Conservation (phyloP, 108 stramenopile species). For the Stephanodiscus triporus region DNA sequence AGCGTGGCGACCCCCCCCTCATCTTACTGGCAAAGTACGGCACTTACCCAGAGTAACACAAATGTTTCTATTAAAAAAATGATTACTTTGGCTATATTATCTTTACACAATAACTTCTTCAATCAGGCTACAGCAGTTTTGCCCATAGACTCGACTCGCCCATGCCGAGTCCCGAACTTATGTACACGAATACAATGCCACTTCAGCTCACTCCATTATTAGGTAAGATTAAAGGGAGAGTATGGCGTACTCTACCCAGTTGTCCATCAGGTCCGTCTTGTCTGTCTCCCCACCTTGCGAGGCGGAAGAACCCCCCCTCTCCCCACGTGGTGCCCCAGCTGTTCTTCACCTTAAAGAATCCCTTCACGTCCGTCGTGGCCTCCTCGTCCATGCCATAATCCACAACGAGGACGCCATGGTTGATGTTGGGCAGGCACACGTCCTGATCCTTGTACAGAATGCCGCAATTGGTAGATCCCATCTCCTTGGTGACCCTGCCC, state of each 20-base stretch:
- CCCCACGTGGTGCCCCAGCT: constrained; percentile 93
- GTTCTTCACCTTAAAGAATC: constrained; percentile 89
- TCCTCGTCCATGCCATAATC: constrained; percentile 92
- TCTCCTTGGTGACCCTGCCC: constrained; percentile 50
- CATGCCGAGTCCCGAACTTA: no score
- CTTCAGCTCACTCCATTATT: constrained; percentile 19
- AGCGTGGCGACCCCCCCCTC: no score
- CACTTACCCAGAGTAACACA: no score
- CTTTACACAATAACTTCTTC: no score
- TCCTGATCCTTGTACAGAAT: constrained; percentile 43
- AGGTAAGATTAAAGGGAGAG: constrained; percentile 48
- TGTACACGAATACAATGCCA: no score
- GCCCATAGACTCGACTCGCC: no score
- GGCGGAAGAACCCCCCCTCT: constrained; percentile 87
- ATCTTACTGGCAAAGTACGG: no score
- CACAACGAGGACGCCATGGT: constrained; percentile 97
- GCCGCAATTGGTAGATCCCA: constrained; percentile 16
- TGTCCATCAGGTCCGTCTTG: constrained; percentile 56
- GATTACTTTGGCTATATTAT: no score
- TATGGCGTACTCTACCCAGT: constrained; percentile 84
- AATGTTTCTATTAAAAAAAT: no score
- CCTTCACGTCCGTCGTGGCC: constrained; percentile 50
- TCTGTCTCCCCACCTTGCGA: constrained; percentile 64
- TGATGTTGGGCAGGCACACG: constrained; percentile 73
- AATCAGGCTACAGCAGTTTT: no score